These are phyloP conservation scores for Didymella sp. DNA, from an alignment of 2,329 filamentous ascomycete species.

Conservation along the genomic window DNA sequence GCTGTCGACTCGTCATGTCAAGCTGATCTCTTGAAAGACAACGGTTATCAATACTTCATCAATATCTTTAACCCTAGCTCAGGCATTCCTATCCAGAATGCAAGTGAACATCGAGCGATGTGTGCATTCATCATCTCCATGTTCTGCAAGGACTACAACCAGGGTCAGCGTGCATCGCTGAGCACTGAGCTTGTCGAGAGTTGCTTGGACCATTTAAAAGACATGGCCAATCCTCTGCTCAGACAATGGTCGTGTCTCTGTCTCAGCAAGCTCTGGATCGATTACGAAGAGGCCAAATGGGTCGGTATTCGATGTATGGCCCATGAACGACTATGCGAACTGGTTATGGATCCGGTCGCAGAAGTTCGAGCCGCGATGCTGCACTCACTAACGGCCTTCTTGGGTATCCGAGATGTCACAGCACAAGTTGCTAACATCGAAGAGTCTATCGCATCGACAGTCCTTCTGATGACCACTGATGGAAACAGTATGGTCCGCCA, in stretches of 20 bases:
- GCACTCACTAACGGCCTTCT: conserved; percentile 89
- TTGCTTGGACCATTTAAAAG: conserved; percentile 82
- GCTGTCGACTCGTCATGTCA: conserved; percentile 95
- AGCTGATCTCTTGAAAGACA: conserved; percentile 92
- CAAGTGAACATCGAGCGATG: conserved; percentile 96
- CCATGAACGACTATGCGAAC: conserved; percentile 77
- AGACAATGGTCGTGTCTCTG: conserved; percentile 96
- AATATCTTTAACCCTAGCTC: conserved; percentile 87
- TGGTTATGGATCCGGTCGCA: conserved; percentile 84
- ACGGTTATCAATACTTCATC: conserved; percentile 96
- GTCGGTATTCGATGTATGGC: conserved; percentile 89
- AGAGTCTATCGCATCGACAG: conserved; percentile 85
- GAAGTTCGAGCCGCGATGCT: conserved; percentile 94
- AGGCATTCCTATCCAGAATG: conserved; percentile 81
- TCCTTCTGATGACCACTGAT: conserved; percentile 91
- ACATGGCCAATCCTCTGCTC: conserved; percentile 85
- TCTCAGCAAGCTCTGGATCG: conserved; percentile 91
- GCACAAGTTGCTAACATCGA: conserved; percentile 91
- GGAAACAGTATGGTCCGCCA: conserved; percentile 93
- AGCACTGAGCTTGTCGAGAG: conserved; percentile 89
- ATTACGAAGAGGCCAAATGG: conserved; percentile 93
- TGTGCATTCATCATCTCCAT: conserved; percentile 97
- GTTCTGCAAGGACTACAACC: conserved; percentile 93
- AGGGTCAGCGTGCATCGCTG: conserved; percentile 90
- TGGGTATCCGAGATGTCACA: conserved; percentile 91